Base-by-base conservation (phyloP, 2,329 filamentous ascomycete species). In the Cordyceps pruinosa region DNA sequence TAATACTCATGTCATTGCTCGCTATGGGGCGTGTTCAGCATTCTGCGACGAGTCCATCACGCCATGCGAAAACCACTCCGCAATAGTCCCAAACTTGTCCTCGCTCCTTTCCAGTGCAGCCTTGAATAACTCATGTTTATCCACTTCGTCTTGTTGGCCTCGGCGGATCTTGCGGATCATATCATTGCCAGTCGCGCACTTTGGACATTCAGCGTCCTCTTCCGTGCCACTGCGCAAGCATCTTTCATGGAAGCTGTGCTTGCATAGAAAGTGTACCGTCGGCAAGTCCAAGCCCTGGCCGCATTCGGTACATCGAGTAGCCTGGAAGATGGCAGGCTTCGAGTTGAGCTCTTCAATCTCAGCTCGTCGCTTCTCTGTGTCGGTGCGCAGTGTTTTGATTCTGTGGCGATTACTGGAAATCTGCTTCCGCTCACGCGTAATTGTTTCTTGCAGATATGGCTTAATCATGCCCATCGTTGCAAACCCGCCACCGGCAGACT, bases 381-480 rank as follows among this genome's bases (percentile, higher is more conserved):
- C 93, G 7, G 80, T 77, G 30, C 90, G 87, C 70, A 97, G 96
- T 3, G 89, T 90, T 32, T 83, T 80, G 64, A 96, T 96, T 44
- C 93, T 83, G 39, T 86, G 84, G 51, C 89, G 83, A 69, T 97
- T 97, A 35, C 79, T 70, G 8, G 76, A 84, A 59, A 99, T 97
- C 66, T 97, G 92, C 59, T 85, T 86, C 26, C 90, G 83, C 73
- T 99, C 94, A 51, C 90, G 85, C 63, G 90, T 86, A 61, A 99
- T 96, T 9, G 92, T 96, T 50, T 88, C 85, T 61, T 88, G 84
- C 2, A 99, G 84, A 71, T 99, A 99, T 6, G 86, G 85, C 73
- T 97, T 97, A 61, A 99, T 87, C 81, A 97, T 91, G 51, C 93
- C 94, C 89, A 99, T 97, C 0, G 91, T 97, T 1, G 95, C 93